Conservation (phyloP, 148 eudicot genomes). For the Salicornia ramosissima region DNA sequence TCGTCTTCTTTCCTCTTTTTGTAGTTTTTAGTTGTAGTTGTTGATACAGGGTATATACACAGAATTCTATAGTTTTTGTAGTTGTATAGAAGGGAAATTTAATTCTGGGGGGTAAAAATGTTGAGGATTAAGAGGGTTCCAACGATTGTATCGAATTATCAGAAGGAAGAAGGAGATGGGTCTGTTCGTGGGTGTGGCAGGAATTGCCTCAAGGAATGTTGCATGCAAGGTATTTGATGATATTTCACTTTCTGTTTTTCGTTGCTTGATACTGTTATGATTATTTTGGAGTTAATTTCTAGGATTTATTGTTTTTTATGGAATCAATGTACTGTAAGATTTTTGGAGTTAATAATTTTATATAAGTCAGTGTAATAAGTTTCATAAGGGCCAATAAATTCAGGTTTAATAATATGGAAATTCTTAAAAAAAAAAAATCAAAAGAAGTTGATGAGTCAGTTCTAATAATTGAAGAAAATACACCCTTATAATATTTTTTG, state of each 20-base stretch:
- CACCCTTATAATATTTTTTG: too few relatives aligned
- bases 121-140: conserved; percentile 95
- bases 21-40: too few relatives aligned
- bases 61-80: neutral
- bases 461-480: too few relatives aligned
- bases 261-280: neutral
- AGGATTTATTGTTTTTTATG: neutral
- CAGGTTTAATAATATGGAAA: too few relatives aligned
- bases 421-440: too few relatives aligned
- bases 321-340: too few relatives aligned
- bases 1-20: neutral
- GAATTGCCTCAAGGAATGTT: conserved; percentile 79
- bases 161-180: conserved; percentile 82
- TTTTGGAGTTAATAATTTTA: too few relatives aligned
- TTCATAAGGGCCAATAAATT: too few relatives aligned
- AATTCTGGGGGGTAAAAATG: conserved; percentile 29
- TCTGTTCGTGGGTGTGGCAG: conserved; percentile 70
- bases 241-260: neutral
- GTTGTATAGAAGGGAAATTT: conserved; percentile 1
- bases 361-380: too few relatives aligned
- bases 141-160: conserved; percentile 82
- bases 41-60: too few relatives aligned
- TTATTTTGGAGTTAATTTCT: neutral
- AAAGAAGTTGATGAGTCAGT: too few relatives aligned
- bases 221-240: conserved; percentile 60